A percentile compares a stretch with the other conserved stretches of the same genome.
Evolutionary conservation across 1,284 basidiomycete genomes (phyloP).

Genomic region (Trametes versicolor): DNA sequence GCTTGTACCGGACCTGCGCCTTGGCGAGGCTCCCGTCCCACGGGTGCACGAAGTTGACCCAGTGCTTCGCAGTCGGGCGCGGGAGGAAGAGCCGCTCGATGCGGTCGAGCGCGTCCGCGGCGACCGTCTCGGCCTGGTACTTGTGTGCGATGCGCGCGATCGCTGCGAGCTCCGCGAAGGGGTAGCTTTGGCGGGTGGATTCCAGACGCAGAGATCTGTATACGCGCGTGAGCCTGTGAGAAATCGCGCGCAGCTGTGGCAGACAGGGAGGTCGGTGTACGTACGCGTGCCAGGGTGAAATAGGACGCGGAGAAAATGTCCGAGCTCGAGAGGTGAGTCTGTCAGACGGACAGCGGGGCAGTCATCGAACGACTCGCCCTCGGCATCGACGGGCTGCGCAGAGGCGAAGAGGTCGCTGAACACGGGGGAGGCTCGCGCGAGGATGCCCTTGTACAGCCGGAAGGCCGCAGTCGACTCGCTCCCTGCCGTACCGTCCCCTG

Average conservation of each 20-base stretch:
- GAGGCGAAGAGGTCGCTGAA: slow-evolving; percentile 19
- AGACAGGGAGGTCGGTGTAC: neutral
- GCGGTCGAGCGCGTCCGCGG: neutral
- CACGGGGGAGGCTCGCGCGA: slow-evolving; percentile 13
- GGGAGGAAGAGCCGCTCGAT: neutral
- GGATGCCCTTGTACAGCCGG: slow-evolving; percentile 17
- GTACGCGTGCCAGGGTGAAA: slow-evolving; percentile 1
- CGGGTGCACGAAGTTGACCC: neutral
- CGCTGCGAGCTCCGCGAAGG: slow-evolving; percentile 2
- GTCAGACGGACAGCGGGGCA: slow-evolving; percentile 14
- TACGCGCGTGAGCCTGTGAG: neutral
- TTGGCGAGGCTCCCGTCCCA: neutral
- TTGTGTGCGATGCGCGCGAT: slow-evolving; percentile 12
- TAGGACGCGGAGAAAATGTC: slow-evolving; percentile 13
- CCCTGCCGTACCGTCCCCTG: neutral
- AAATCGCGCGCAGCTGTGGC: neutral
- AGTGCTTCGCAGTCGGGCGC: neutral
- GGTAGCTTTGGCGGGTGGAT: neutral
- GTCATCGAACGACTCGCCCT: neutral
- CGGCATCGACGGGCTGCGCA: neutral
- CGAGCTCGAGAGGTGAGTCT: slow-evolving; percentile 15
- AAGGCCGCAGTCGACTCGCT: slow-evolving; percentile 6
- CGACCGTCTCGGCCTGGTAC: slow-evolving; percentile 7
- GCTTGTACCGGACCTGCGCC: neutral
- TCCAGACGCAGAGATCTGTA: neutral